Base-by-base conservation (phyloP, 2,329 filamentous ascomycete genomes). In the Diplodia mutila region DNA sequence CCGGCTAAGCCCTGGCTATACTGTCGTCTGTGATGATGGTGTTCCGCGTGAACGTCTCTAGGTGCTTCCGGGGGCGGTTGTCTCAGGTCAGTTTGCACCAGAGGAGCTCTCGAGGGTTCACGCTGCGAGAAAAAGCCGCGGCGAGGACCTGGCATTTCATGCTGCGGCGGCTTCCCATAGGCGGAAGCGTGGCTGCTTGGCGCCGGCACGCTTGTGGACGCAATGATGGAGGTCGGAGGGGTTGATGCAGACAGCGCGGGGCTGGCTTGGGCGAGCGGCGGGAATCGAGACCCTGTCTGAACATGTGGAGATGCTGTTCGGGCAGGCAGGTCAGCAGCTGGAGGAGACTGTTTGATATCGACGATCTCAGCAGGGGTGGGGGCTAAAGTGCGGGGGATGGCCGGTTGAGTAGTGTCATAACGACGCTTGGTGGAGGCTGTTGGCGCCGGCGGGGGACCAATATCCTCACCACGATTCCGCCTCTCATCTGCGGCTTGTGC, bases 391-490 rank as follows among this genome's bases (percentile, higher is more conserved):
- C 82, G 80, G 21, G 76, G 73, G 65, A 75, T 72, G 16, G 77
- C 72, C 61, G 74, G 74, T 12, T 77, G 77, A 64, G 78, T 78
- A 49, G 77, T 75, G 66, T 85, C 82, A 68, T 83, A 83, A 57
- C 82, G 81, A 70, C 82, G 77, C 72, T 84, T 84, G 52, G 74
- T 71, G 61, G 82, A 80, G 14, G 81, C 81, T 34, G 82, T 83
- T 2, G 83, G 82, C n/a, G 80, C 80, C 12, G 83, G 83, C 39
- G 82, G 81, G 61, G 81, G 78, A 11, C 83, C 83, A 49, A 82
- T 71, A 67, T 83, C 79, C 69, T 83, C 82, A 39, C 83, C 82
- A 54, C 78, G 75, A 29, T 78, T 75, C 27, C 80, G 78, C 66
- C 78, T 76, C 34, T 72, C 69, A 69, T 84, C 80, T 25, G 82